Percentiles rank a stretch among this genome's conserved stretches.
Evolutionary conservation across 495 filamentous ascomycete genomes (phyloP).

Genomic region (Aspergillus avenaceus): DNA sequence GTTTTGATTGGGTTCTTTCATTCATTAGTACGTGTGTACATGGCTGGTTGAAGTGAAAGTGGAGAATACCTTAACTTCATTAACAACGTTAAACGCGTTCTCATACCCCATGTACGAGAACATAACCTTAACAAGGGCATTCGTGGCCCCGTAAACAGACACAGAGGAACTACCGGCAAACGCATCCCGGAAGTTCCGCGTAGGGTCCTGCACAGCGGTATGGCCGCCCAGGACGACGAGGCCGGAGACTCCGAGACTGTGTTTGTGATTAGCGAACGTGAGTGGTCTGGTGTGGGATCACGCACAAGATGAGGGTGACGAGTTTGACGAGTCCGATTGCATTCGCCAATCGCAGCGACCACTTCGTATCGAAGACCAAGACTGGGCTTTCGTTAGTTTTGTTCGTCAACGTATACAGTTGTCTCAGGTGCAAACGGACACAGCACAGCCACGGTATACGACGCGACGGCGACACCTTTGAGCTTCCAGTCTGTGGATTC

Average conservation of each 20-base stretch:
- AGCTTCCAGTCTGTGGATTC: constrained; percentile 51
- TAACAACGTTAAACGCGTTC: constrained; percentile 63
- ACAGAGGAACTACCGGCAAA: constrained; percentile 48
- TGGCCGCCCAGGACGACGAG: constrained; percentile 60
- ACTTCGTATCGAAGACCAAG: constrained; percentile 50
- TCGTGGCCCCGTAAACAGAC: constrained; percentile 52
- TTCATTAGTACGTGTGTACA: too few species aligned
- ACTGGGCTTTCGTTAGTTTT: constrained; percentile 21
- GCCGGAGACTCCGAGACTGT: constrained; percentile 51
- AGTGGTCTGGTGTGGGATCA: not conserved
- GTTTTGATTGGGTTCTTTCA: constrained; percentile 59
- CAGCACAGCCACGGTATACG: constrained; percentile 51
- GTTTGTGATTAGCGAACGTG: not conserved
- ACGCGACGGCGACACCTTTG: constrained; percentile 60
- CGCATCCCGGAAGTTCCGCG: constrained; percentile 53
- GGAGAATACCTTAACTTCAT: constrained; percentile 53
- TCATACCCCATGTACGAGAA: constrained; percentile 60
- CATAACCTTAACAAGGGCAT: constrained; percentile 58
- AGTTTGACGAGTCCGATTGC: constrained; percentile 52
- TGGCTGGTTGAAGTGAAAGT: too few species aligned
- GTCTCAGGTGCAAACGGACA: constrained; percentile 15
- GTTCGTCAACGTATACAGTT: not conserved
- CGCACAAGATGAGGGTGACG: constrained; percentile 51
- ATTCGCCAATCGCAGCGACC: constrained; percentile 52
- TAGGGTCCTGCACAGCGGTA: constrained; percentile 52